A percentile compares a stretch with the other conserved stretches of the same genome.
These are phyloP conservation scores for Entophlyctis luteolus DNA, from an alignment of 192 early-diverging fungal species.

Conservation along the genomic window DNA sequence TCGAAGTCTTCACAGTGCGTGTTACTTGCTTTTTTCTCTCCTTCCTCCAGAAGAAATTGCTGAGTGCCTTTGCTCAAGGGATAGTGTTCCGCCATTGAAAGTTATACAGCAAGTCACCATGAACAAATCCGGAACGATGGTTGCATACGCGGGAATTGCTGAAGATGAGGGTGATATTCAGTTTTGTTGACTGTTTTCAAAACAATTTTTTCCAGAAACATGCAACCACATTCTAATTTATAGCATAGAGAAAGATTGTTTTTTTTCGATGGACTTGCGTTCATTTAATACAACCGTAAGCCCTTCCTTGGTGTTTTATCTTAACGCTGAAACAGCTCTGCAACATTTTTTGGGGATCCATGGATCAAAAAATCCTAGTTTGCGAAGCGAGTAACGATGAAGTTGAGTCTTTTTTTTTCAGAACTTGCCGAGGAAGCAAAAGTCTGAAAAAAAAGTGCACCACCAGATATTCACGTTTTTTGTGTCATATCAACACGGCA, in stretches of 20 bases:
- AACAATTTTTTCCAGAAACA: background rate
- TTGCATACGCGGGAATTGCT: conserved; percentile 18
- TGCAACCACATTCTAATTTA: conserved; percentile 22
- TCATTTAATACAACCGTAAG: conserved; percentile 18
- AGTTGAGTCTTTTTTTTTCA: background rate
- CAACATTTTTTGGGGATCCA: conserved; percentile 33
- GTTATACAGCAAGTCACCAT: conserved; percentile 7
- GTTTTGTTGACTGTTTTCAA: background rate
- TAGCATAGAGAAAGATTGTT: conserved; percentile 32
- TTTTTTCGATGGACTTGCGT: conserved; percentile 22
- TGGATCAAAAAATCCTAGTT: conserved; percentile 40
- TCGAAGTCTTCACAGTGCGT: conserved; percentile 22
- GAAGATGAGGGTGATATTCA: conserved; percentile 4
- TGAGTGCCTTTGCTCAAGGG: background rate
- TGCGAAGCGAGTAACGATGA: conserved; percentile 29
- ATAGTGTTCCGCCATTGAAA: conserved; percentile 12
- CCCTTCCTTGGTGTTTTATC: background rate
- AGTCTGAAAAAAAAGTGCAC: background rate
- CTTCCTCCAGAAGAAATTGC: background rate
- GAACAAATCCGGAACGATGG: conserved; percentile 15
- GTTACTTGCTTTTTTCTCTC: background rate
- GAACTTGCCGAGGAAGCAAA: background rate
- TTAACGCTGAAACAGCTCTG: conserved; percentile 19
- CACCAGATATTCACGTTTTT: conserved; percentile 45
- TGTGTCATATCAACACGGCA: conserved; percentile 35